Conservation (phyloP, 768 basidiomycete genomes). For the Termitomyces sp. region DNA sequence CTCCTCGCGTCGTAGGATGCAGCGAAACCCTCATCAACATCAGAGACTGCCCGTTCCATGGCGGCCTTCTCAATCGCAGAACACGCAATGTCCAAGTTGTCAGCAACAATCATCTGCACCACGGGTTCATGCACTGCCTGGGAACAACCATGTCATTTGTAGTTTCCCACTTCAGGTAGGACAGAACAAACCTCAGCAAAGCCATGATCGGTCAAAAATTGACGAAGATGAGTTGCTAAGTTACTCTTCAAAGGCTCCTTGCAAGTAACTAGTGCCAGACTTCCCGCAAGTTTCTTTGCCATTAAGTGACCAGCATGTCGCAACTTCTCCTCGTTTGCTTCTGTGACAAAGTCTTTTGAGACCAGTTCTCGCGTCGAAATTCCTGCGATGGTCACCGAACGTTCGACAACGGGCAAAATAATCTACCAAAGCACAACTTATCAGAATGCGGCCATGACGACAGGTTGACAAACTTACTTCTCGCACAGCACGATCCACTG, state of each 20-base stretch:
- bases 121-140: slow-evolving; percentile 75
- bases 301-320: slow-evolving; percentile 91
- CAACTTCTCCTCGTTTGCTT: slow-evolving; percentile 86
- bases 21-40: slow-evolving; percentile 88
- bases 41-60: slow-evolving; percentile 91
- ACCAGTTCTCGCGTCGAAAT: slow-evolving; percentile 96
- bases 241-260: slow-evolving; percentile 95
- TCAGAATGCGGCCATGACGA: slow-evolving; percentile 3
- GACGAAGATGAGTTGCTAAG: slow-evolving; percentile 84
- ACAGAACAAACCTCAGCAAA: slow-evolving; percentile 67
- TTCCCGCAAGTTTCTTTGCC: slow-evolving; percentile 96
- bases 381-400: slow-evolving; percentile 97
- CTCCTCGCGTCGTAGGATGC: slow-evolving; percentile 80
- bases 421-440: slow-evolving; percentile 47
- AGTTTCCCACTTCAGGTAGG: not conserved
- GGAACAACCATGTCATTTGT: not conserved
- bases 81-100: slow-evolving; percentile 93
- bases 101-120: slow-evolving; percentile 74
- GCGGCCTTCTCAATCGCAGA: slow-evolving; percentile 95
- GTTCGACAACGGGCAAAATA: slow-evolving; percentile 94
- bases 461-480: slow-evolving; percentile 53
- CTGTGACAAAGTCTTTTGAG: slow-evolving; percentile 93
- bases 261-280: slow-evolving; percentile 94
- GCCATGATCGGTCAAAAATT: slow-evolving; percentile 79
- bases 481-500: slow-evolving; percentile 91